These are phyloP conservation scores for Candida schatavii DNA, from an alignment of 805 yeast genomes.

Conservation along the genomic window DNA sequence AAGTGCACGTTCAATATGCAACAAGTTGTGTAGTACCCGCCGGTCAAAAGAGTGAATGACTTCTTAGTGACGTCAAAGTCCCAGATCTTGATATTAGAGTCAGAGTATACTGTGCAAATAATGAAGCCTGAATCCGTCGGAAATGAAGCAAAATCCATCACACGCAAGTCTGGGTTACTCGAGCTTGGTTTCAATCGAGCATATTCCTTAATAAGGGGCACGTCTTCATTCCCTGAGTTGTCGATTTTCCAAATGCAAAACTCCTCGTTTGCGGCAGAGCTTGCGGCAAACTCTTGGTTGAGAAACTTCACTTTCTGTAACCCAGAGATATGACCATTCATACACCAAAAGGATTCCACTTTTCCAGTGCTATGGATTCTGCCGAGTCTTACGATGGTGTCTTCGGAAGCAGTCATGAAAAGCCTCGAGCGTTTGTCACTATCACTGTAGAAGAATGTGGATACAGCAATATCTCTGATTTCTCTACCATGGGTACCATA, in stretches of 20 bases:
- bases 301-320: constrained; percentile 71
- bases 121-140: constrained; percentile 45
- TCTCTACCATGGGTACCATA: constrained; percentile 91
- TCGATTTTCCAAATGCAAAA: constrained; percentile 72
- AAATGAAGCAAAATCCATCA: constrained; percentile 75
- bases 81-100: constrained; percentile 74
- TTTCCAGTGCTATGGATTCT: constrained; percentile 37
- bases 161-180: constrained; percentile 75
- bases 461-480: constrained; percentile 69
- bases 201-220: constrained; percentile 47
- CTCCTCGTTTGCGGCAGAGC: constrained; percentile 85
- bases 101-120: constrained; percentile 76
- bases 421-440: constrained; percentile 28
- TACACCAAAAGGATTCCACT: constrained; percentile 52
- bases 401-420: constrained; percentile 83
- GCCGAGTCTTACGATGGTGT: constrained; percentile 70
- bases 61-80: constrained; percentile 37
- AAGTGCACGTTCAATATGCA: constrained; percentile 69
- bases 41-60: constrained; percentile 42
- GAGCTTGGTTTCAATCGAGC: constrained; percentile 51
- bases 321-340: constrained; percentile 86
- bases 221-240: constrained; percentile 19
- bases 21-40: constrained; percentile 63
- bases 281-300: constrained; percentile 41
- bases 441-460: constrained; percentile 19